phyloP scores from a whole-genome alignment of 140 eudicot genomes.

The Stevia rebaudiana region DNA sequence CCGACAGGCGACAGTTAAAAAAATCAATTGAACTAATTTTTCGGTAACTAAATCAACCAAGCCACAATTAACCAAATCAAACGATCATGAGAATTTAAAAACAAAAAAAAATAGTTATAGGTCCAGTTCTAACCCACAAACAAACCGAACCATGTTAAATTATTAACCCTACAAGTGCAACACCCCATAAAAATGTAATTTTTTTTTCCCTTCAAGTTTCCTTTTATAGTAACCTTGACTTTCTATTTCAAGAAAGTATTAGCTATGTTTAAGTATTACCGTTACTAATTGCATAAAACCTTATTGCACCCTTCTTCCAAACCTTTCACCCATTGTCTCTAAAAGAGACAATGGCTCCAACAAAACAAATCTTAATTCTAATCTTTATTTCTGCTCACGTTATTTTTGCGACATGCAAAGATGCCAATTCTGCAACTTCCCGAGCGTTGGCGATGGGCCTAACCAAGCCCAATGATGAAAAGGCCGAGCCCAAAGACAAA shows the following conservation, averaged over 20 bases:
- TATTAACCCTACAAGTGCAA: not conserved
- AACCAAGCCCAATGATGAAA: not conserved
- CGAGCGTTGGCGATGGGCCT: not conserved
- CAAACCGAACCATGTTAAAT: not conserved
- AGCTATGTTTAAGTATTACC: slow-evolving; percentile 32
- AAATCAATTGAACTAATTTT: no score
- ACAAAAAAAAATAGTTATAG: no score
- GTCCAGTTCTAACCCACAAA: not conserved
- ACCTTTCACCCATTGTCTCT: slow-evolving; percentile 29
- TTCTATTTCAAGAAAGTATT: slow-evolving; percentile 19
- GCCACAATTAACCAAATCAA: not conserved
- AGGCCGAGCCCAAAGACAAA: not conserved
- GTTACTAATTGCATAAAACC: slow-evolving; percentile 23
- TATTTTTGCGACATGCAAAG: slow-evolving; percentile 15
- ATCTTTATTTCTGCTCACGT: slow-evolving; percentile 25
- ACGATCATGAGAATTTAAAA: no score
- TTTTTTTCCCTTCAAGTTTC: not conserved
- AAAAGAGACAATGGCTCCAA: slow-evolving; percentile 43
- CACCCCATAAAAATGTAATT: not conserved
- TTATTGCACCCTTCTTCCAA: slow-evolving; percentile 11
- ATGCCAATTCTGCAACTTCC: not conserved
- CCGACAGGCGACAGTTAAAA: no score
- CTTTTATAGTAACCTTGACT: slow-evolving; percentile 9
- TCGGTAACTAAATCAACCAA: not conserved
- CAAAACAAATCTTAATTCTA: slow-evolving; percentile 25